phyloP scores from a whole-genome alignment of 2,329 filamentous ascomycete species.

The Phyllachora maydis region DNA sequence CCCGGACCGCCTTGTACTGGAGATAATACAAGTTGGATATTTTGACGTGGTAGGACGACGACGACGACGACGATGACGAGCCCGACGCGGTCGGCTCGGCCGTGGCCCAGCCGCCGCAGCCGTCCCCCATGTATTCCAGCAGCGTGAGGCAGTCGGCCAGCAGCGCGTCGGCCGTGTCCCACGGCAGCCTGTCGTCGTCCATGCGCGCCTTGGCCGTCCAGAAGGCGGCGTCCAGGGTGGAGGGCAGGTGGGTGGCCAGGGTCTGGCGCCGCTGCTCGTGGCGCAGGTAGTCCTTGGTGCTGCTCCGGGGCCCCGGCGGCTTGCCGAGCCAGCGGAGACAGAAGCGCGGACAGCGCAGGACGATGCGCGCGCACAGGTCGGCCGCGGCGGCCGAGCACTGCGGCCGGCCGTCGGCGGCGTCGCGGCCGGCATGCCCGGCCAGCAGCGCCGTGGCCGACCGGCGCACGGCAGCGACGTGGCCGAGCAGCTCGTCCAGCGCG shows the following conservation, averaged over 20 bases:
- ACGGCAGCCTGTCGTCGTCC: slow-evolving; percentile 22
- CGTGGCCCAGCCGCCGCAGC: neutral
- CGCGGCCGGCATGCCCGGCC: too few species aligned
- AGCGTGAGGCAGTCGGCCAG: slow-evolving; percentile 34
- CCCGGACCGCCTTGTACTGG: too few species aligned
- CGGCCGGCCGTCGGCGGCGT: slow-evolving; percentile 3
- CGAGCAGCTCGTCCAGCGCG: slow-evolving; percentile 40
- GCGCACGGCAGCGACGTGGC: slow-evolving; percentile 31
- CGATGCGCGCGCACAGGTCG: slow-evolving; percentile 28
- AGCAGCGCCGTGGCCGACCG: slow-evolving; percentile 31
- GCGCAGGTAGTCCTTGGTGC: slow-evolving; percentile 34
- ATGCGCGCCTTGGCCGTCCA: slow-evolving; percentile 32
- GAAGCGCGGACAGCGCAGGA: slow-evolving; percentile 38
- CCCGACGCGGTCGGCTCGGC: slow-evolving; percentile 1
- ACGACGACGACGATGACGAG: slow-evolving; percentile 2
- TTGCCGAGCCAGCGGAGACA: slow-evolving; percentile 40
- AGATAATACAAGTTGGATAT: slow-evolving; percentile 57
- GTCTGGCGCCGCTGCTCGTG: slow-evolving; percentile 38
- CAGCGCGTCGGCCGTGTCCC: slow-evolving; percentile 33
- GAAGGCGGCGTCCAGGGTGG: slow-evolving; percentile 38
- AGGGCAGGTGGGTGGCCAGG: slow-evolving; percentile 27
- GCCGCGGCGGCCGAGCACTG: slow-evolving; percentile 6
- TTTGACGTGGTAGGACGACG: slow-evolving; percentile 34
- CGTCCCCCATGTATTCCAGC: slow-evolving; percentile 27
- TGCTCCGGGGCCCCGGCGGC: slow-evolving; percentile 24